phyloP scores from a whole-genome alignment of 2,329 filamentous ascomycete genomes.

The Colletotrichum liaoningense region DNA sequence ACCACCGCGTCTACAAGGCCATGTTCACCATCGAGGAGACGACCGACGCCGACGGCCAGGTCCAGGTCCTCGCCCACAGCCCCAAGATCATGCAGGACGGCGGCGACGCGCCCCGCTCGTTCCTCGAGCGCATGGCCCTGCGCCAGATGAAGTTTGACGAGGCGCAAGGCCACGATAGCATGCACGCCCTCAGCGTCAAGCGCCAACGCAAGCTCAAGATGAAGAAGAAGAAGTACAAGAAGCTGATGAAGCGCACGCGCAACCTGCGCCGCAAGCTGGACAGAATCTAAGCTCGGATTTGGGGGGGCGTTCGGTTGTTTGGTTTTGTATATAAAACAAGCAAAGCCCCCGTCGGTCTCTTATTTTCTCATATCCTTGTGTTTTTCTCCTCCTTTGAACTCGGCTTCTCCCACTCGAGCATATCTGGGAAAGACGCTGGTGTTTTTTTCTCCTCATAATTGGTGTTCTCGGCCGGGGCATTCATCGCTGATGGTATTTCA shows the following conservation, averaged over 20 bases:
- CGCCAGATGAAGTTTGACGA: constrained; percentile 72
- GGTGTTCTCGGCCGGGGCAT: constrained; percentile 28
- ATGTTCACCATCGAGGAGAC: constrained; percentile 77
- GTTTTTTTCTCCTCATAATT: constrained; percentile 24
- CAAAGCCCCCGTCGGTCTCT: constrained; percentile 24
- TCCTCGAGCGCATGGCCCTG: constrained; percentile 77
- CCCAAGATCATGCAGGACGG: constrained; percentile 65
- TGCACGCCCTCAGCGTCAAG: constrained; percentile 90
- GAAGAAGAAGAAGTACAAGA: constrained; percentile 99
- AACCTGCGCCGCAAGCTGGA: constrained; percentile 88
- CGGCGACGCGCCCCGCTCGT: constrained; percentile 59
- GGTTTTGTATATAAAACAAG: constrained; percentile 40
- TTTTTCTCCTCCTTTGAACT: constrained; percentile 7
- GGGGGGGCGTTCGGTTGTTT: not conserved
- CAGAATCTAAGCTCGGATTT: constrained; percentile 61
- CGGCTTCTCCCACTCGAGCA: constrained; percentile 22
- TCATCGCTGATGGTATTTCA: constrained; percentile 21
- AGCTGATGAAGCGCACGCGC: constrained; percentile 93
- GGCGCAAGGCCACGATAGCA: constrained; percentile 60
- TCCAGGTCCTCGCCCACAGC: constrained; percentile 71
- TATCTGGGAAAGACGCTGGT: constrained; percentile 34
- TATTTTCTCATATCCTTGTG: constrained; percentile 15
- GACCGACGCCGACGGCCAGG: constrained; percentile 67
- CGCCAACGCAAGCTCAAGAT: constrained; percentile 95
- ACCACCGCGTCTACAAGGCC: constrained; percentile 70